Evolutionary conservation across 2,329 filamentous ascomycete species (phyloP), one percentile per base, ranked within the genome.

Genomic region (Colletotrichum coccodes): DNA sequence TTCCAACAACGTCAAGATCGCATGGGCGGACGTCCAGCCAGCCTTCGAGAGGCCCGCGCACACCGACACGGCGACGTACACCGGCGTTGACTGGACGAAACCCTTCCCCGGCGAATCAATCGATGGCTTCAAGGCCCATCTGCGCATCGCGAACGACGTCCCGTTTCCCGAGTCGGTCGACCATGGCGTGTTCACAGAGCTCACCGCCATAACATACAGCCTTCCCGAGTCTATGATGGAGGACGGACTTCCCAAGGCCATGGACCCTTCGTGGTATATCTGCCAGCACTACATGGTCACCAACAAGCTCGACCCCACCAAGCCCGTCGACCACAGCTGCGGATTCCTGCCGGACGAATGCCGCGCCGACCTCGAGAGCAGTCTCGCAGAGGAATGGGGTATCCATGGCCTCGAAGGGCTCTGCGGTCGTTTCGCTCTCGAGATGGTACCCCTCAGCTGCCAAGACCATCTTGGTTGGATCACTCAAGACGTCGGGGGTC

Each of bases 231-330:
- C 21, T 28, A 1, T 62, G 60, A 62, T 54, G 60, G 9, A 54
- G 6, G 23, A 36, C 4, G 14, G 12, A 1, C 5, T 36, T 3
- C 60, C 60, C 28, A 36, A 46, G 21, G 14, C 49, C 6, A 62
- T 54, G 49, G 60, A 54, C 16, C 38, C 36, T 11, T 23, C 44
- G 6, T 52, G 53, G 53, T 34, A 23, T 3, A 34, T 64, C 32
- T 64, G 61, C 53, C 44, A 21, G 23, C 53, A 64, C 52, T 58
- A 59, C 16, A 47, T 58, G 7, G 53, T 64, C 9, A 64, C 52
- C 3, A 44, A 34, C 3, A 23, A 34, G 26, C 23, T 46, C 6
- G 26, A 58, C 14, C 52, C 42, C 6, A 50, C 26, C 1, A 32
- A 28, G 12, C 11, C 40, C 18, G 34, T 58, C 32, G 52, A 40